phyloP scores from a whole-genome alignment of 2,329 filamentous ascomycete species.

The Coniochaeta prunicola region DNA sequence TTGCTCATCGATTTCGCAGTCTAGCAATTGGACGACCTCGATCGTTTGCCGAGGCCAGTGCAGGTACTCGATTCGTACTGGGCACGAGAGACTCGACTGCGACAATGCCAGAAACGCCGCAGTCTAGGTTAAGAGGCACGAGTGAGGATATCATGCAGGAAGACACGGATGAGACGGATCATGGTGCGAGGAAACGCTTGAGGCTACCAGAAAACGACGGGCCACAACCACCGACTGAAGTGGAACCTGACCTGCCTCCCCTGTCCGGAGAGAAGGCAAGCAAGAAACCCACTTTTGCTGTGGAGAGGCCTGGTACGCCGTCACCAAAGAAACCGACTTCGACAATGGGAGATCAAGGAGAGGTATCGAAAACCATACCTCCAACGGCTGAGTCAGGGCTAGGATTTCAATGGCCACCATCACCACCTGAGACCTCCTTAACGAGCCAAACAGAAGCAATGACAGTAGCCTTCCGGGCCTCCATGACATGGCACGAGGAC shows the following conservation, averaged over 20 bases:
- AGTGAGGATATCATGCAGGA: not conserved
- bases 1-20: slow-evolving; percentile 45
- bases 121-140: not conserved
- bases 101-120: not conserved
- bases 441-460: slow-evolving; percentile 27
- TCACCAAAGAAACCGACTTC: not conserved
- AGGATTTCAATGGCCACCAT: slow-evolving; percentile 5
- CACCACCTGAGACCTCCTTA: slow-evolving; percentile 13
- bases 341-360: slow-evolving; percentile 12
- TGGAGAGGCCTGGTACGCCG: not conserved
- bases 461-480: slow-evolving; percentile 47
- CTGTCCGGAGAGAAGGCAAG: not conserved
- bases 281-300: not conserved
- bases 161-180: not conserved
- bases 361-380: not conserved
- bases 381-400: not conserved
- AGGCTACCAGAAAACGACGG: not conserved
- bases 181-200: not conserved
- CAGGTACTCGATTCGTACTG: slow-evolving; percentile 3
- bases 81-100: slow-evolving; percentile 1
- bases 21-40: slow-evolving; percentile 32
- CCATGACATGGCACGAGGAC: slow-evolving; percentile 60
- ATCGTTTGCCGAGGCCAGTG: not conserved
- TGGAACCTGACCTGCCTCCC: not conserved
- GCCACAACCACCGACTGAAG: not conserved